These are phyloP conservation scores for Penicillium ucsense DNA, from an alignment of 495 filamentous ascomycete genomes.

Conservation along the genomic window DNA sequence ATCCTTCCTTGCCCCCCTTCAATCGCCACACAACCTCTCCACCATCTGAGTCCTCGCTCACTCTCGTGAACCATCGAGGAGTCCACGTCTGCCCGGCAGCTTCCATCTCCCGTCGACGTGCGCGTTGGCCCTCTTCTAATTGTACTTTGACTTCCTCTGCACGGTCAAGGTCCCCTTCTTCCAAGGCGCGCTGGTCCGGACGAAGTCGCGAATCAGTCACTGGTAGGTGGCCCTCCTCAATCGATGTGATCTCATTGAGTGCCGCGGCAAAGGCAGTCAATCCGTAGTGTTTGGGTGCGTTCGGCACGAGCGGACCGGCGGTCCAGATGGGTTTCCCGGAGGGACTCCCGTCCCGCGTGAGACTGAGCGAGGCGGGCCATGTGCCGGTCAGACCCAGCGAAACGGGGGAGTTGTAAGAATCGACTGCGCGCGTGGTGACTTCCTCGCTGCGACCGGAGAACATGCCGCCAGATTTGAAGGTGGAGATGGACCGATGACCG, in stretches of 20 bases:
- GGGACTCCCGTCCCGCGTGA: conserved; percentile 48
- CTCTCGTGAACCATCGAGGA: conserved; percentile 75
- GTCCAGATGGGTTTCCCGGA: conserved; percentile 63
- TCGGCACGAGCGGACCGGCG: conserved; percentile 62
- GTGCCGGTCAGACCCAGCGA: conserved; percentile 63
- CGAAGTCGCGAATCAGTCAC: conserved; percentile 73
- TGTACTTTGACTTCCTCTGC: conserved; percentile 76
- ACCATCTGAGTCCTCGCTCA: conserved; percentile 36
- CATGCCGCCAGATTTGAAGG: conserved; percentile 91
- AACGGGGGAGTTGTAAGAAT: conserved; percentile 48
- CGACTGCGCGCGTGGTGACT: conserved; percentile 62
- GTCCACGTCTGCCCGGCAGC: conserved; percentile 56
- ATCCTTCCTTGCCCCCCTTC: conserved; percentile 70
- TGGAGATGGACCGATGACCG: conserved; percentile 66
- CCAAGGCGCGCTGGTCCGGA: conserved; percentile 85
- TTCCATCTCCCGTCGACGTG: conserved; percentile 66
- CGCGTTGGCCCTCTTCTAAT: conserved; percentile 79
- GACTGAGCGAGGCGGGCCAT: conserved; percentile 66
- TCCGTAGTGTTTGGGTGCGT: conserved; percentile 71
- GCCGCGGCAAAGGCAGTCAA: conserved; percentile 76
- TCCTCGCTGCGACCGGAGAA: conserved; percentile 93
- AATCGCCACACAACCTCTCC: conserved; percentile 72
- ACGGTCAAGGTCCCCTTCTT: conserved; percentile 70
- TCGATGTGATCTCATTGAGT: conserved; percentile 76
- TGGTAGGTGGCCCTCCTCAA: conserved; percentile 65